A percentile compares a stretch with the other conserved stretches of the same genome.
Conservation (phyloP, 371 early-diverging fungal species). For the Nosema granulosis region DNA sequence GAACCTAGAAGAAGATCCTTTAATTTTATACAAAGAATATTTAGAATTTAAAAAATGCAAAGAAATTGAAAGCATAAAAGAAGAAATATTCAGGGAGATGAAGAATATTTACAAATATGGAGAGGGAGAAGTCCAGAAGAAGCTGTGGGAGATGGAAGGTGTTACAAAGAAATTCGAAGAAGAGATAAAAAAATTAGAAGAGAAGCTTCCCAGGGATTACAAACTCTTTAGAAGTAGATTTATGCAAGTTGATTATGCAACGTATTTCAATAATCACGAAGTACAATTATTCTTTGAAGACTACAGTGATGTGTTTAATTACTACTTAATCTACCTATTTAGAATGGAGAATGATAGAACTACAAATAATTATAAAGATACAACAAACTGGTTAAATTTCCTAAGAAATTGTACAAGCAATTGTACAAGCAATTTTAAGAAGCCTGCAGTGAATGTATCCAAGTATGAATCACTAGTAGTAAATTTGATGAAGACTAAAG, state of each 20-base stretch:
- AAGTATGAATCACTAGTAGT: too few species aligned
- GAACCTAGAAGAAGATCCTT: conserved; percentile 38
- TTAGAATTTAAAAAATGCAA: conserved; percentile 5
- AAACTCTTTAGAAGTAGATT: conserved; percentile 19
- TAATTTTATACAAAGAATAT: conserved; percentile 14
- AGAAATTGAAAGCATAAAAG: conserved; percentile 31
- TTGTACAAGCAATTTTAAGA: too few species aligned
- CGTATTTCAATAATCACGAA: conserved; percentile 33
- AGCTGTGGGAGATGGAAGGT: conserved; percentile 20
- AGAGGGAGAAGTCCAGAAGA: conserved; percentile 13
- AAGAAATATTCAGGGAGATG: conserved; percentile 12
- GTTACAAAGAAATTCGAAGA: conserved; percentile 16
- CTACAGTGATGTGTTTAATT: conserved; percentile 46
- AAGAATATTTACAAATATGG: conserved; percentile 53
- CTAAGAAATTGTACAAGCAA: too few species aligned
- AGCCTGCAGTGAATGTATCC: too few species aligned
- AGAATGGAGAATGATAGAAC: background rate
- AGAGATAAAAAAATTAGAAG: conserved; percentile 24
- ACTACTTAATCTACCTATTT: conserved; percentile 25
- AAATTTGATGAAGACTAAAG: too few species aligned
- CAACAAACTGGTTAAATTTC: too few species aligned
- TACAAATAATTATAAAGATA: too few species aligned
- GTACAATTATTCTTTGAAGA: background rate
- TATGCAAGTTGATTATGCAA: conserved; percentile 14
- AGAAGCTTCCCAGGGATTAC: conserved; percentile 38